phyloP scores from a whole-genome alignment of 345 rosid genomes.

The Brassica incana region DNA sequence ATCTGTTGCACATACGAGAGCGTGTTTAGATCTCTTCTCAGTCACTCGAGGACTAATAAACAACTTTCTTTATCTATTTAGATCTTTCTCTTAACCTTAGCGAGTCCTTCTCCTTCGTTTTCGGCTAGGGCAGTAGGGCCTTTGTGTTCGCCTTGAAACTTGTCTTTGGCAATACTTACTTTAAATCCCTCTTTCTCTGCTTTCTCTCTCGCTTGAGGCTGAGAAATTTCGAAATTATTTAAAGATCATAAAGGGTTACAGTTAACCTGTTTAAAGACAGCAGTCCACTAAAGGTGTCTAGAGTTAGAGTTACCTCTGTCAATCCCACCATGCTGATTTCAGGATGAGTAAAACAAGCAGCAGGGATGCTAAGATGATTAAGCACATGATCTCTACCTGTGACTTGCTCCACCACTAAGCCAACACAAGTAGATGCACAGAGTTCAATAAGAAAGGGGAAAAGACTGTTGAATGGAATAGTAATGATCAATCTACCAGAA shows the following conservation, averaged over 20 bases:
- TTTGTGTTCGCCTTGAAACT: constrained; percentile 99
- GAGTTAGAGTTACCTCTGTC: constrained; percentile 64
- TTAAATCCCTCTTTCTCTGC: constrained; percentile 91
- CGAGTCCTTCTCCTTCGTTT: constrained; percentile 97
- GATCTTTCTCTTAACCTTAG: constrained; percentile 58
- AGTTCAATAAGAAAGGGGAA: too few relatives aligned
- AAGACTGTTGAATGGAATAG: not conserved
- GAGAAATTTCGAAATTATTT: constrained; percentile 9
- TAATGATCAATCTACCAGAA: constrained; percentile 57
- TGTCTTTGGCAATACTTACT: constrained; percentile 73
- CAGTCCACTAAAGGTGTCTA: not conserved
- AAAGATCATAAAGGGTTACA: too few relatives aligned
- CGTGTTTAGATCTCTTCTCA: not conserved
- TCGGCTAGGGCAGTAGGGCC: constrained; percentile 99
- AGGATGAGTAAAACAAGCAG: constrained; percentile 99
- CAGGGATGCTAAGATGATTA: constrained; percentile 92
- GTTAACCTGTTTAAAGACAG: not conserved
- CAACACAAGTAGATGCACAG: constrained; percentile 23
- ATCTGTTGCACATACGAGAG: constrained; percentile 53
- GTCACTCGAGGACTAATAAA: not conserved
- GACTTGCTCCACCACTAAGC: constrained; percentile 90
- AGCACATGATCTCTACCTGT: constrained; percentile 87
- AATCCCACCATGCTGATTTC: constrained; percentile 99
- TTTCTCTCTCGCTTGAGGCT: constrained; percentile 99
- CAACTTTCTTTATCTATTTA: not conserved